phyloP scores from a whole-genome alignment of 495 filamentous ascomycete genomes.

The Platismatia glauca region DNA sequence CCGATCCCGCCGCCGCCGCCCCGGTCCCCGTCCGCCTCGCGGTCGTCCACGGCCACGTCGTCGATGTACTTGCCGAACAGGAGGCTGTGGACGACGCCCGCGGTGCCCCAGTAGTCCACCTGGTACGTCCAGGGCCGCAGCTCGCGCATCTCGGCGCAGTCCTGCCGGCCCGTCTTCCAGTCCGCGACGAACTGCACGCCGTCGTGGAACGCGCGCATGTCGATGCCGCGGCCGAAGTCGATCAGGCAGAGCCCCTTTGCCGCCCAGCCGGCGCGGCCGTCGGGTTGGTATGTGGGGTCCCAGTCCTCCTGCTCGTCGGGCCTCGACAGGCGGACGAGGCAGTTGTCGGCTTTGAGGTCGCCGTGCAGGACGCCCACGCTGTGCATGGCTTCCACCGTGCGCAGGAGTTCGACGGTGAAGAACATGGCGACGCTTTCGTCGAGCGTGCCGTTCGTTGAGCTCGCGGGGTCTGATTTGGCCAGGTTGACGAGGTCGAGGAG shows the following conservation, averaged over 20 bases:
- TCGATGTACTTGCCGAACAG: conserved; percentile 95
- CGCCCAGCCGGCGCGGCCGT: conserved; percentile 69
- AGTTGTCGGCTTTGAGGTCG: conserved; percentile 92
- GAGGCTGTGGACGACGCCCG: conserved; percentile 73
- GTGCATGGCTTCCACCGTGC: conserved; percentile 83
- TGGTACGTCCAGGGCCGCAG: conserved; percentile 91
- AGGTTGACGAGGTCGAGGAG: conserved; percentile 88
- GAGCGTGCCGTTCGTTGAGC: conserved; percentile 44
- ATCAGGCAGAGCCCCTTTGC: conserved; percentile 76
- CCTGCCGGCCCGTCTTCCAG: conserved; percentile 74
- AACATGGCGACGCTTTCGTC: conserved; percentile 91
- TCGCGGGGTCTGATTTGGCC: conserved; percentile 53
- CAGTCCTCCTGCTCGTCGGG: conserved; percentile 32
- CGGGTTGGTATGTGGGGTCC: conserved; percentile 50
- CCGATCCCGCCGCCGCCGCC: conserved; percentile 34
- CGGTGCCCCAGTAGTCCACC: conserved; percentile 87
- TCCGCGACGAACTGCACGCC: conserved; percentile 87
- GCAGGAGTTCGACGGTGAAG: conserved; percentile 82
- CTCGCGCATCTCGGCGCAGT: conserved; percentile 93
- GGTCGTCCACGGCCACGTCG: conserved; percentile 47
- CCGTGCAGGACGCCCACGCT: conserved; percentile 74
- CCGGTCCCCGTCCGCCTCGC: background rate
- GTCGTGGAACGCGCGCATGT: conserved; percentile 73
- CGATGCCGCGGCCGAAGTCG: conserved; percentile 91
- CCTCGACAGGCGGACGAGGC: conserved; percentile 63